Base-by-base conservation (phyloP, 1,284 basidiomycete species). In the Microbotryomycetes sp. region DNA sequence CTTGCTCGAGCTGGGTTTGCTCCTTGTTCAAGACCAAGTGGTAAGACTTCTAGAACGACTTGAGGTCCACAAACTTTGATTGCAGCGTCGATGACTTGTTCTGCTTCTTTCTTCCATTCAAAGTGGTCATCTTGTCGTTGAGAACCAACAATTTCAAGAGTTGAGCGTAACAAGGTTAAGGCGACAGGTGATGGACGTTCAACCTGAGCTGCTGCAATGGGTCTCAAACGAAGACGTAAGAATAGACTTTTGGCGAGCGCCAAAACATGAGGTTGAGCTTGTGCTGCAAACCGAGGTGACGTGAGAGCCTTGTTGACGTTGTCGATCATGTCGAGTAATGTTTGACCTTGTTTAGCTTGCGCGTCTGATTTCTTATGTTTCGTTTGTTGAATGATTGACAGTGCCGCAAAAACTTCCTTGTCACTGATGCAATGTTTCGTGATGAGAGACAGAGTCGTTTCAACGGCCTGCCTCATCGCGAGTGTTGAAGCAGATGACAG, bases 101-200 rank as follows among this genome's bases (percentile, higher is more conserved):
- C 96, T 26, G 87, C 92, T 52, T 84, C 83, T 74, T 93, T 91
- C 75, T 92, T 93, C 76, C 88, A 83, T 76, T 97, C 92, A 72
- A 98, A 98, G 4, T 81, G 84, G 75, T 87, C 88, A 71, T 88
- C 81, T 36, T 83, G 79, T 48, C 94, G 80, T 62, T 96, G 77
- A 48, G 87, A 84, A 2, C 86, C 90, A 29, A 96, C 80, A 60
- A 84, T 83, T 65, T 81, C 77, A 54, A 97, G 81, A n/a, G 92
- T 75, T 32, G 86, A 84, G 50, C 88, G 75, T 25, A 94, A 78
- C 7, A 97, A 80, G 49, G 78, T 74, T 71, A 90, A 84, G 3
- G 89, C 87, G 6, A 86, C 86, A 4, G 86, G 79, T 32, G 84
- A 79, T 28, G 81, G 81, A n/a, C 80, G 83, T 32, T 82, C 77